Evolutionary conservation across 2,329 filamentous ascomycete genomes (phyloP), one percentile per base, ranked within the genome.

Genomic region (Curvularia sp.): DNA sequence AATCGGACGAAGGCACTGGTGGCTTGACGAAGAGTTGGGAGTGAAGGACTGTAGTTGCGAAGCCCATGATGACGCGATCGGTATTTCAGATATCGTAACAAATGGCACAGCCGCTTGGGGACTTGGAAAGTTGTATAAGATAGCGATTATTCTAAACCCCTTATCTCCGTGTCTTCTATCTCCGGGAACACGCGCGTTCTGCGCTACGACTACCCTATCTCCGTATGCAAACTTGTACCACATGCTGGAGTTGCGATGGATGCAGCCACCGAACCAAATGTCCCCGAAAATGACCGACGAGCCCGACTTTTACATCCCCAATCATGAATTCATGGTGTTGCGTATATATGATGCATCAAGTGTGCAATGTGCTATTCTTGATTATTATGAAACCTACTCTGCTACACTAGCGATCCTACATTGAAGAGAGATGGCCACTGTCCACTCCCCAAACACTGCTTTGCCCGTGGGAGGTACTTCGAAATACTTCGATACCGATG

Each of bases 1-100:
- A 73, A n/a, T 63, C 63, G 21, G 56, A 55, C 10, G 61, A 59
- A 51, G 78, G 67, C 9, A 67, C 53, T 36, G 70, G 54, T 3
- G 76, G 76, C 3, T 62, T 74, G 46, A 77, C 56, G 49, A 79
- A 71, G 59, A 79, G 71, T 59, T 81, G 79, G 23, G 65, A 69
- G 55, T 78, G 74, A 53, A 81, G 59, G 59, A 80, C 13, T 19
- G 39, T 47, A 49, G 47, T 42, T 25, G 39, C 47, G 13, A 50
- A 50, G n/a, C 43, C 51, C 51, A 54, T 54, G 3, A n/a, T 49
- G 23, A 12, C 34, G 25, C 21, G 34, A 39, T 39, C 10, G 10
- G 21, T 28, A 28, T 25, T 38, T 18, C 5, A 5, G 39, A 42
- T 42, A 42, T 15, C 3, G 12, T 25, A 15, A 12, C 21, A 42